phyloP scores from a whole-genome alignment of 1,139 yeast species.

The Taiozyma sp. region DNA sequence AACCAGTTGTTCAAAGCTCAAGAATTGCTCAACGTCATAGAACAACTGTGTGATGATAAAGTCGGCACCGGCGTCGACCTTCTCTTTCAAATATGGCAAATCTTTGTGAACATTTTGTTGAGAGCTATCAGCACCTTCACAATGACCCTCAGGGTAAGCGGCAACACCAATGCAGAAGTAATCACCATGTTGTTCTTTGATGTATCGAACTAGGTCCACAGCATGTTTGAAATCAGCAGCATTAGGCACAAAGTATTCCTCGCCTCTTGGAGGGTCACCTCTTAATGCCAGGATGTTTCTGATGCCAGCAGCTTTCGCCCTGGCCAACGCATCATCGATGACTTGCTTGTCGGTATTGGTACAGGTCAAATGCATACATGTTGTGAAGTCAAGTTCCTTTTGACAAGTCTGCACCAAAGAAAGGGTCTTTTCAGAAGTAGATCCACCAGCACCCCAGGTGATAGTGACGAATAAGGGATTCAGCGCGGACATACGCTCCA shows the following conservation, averaged over 20 bases:
- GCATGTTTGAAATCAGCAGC: conserved; percentile 53
- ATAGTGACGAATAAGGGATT: conserved; percentile 88
- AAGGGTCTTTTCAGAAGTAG: conserved; percentile 81
- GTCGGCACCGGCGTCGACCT: conserved; percentile 89
- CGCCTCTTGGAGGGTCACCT: conserved; percentile 94
- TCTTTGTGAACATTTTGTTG: conserved; percentile 61
- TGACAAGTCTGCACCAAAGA: conserved; percentile 79
- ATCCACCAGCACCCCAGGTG: conserved; percentile 99
- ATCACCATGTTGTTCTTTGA: conserved; percentile 61
- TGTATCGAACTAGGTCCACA: conserved; percentile 76
- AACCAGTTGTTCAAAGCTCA: conserved; percentile 41
- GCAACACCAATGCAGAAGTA: conserved; percentile 88
- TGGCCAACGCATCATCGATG: conserved; percentile 70
- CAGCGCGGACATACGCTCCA: conserved; percentile 81
- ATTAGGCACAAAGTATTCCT: conserved; percentile 51
- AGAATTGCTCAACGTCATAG: conserved; percentile 59
- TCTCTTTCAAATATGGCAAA: conserved; percentile 75
- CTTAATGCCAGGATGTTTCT: conserved; percentile 85
- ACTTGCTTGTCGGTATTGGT: conserved; percentile 79
- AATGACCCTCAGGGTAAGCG: conserved; percentile 96
- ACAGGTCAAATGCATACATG: conserved; percentile 92
- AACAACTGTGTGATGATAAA: conserved; percentile 92
- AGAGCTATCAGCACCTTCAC: conserved; percentile 64
- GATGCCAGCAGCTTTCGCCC: conserved; percentile 71
- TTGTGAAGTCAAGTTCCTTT: conserved; percentile 69